A percentile compares a stretch with the other conserved stretches of the same genome.
Conservation (phyloP, 1,139 yeast genomes). For the Saccharomyces hybrid region DNA sequence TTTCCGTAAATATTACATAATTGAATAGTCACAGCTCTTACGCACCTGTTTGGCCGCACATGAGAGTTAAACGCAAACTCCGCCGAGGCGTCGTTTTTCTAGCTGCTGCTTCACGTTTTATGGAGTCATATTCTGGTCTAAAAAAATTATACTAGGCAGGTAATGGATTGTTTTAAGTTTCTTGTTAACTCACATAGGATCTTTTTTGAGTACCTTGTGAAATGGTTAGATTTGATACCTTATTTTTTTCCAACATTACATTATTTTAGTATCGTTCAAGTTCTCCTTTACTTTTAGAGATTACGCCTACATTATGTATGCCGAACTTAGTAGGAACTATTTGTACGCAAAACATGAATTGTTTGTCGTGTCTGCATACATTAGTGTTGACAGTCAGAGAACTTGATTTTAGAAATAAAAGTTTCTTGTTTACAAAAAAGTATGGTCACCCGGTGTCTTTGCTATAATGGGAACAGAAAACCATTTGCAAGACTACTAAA, state of each 20-base stretch:
- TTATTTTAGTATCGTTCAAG: not conserved
- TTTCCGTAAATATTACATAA: not conserved
- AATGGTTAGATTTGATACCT: not conserved
- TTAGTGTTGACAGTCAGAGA: not conserved
- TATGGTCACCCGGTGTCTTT: too few species aligned
- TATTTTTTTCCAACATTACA: not conserved
- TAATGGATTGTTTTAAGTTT: too few species aligned
- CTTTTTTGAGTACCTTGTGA: not conserved
- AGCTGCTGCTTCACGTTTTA: not conserved
- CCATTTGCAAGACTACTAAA: too few species aligned
- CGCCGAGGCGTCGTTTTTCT: not conserved
- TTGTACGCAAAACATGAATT: not conserved
- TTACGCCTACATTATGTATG: too few species aligned
- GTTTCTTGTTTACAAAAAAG: too few species aligned
- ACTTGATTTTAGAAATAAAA: not conserved
- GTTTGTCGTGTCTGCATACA: not conserved
- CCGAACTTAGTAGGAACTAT: too few species aligned
- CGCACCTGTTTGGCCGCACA: not conserved
- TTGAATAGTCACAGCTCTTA: not conserved
- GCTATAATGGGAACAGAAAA: too few species aligned
- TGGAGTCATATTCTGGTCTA: not conserved
- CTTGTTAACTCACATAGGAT: not conserved
- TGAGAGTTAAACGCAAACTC: not conserved
- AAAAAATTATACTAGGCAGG: too few species aligned
- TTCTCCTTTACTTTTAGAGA: not conserved